phyloP scores from a whole-genome alignment of 2,329 filamentous ascomycete genomes.

The Clarireedia sp. region DNA sequence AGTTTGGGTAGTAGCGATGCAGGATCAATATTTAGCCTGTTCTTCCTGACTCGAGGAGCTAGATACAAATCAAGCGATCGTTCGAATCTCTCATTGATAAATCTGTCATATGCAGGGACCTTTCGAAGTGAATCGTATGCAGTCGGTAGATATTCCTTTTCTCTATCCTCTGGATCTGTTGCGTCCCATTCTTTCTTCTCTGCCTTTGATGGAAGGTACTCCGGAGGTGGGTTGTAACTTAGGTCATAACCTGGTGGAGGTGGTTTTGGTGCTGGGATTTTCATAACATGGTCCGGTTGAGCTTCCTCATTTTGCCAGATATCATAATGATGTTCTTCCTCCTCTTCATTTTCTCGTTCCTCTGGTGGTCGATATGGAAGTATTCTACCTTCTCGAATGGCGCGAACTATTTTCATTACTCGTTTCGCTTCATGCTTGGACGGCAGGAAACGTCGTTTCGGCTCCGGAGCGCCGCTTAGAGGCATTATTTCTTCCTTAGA shows the following conservation, averaged over 20 bases:
- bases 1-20: constrained; percentile 87
- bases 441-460: constrained; percentile 89
- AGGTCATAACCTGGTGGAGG: constrained; percentile 90
- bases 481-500: constrained; percentile 90
- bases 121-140: constrained; percentile 78
- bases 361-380: constrained; percentile 76
- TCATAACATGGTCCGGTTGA: constrained; percentile 79
- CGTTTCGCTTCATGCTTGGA: constrained; percentile 96
- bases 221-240: constrained; percentile 90
- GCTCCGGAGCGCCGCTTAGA: constrained; percentile 86
- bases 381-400: constrained; percentile 89
- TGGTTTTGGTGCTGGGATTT: constrained; percentile 88
- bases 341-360: constrained; percentile 63
- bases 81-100: constrained; percentile 95
- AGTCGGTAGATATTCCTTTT: constrained; percentile 79
- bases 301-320: constrained; percentile 91
- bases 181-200: constrained; percentile 83
- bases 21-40: constrained; percentile 93
- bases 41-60: constrained; percentile 83
- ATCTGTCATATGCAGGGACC: constrained; percentile 82
- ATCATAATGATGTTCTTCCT: constrained; percentile 66
- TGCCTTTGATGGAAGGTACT: constrained; percentile 81
- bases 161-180: constrained; percentile 79
- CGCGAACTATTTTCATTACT: constrained; percentile 93
- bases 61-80: constrained; percentile 92